Evolutionary conservation across 306 rosid species (phyloP).

Genomic region (Trifolium dubium): DNA sequence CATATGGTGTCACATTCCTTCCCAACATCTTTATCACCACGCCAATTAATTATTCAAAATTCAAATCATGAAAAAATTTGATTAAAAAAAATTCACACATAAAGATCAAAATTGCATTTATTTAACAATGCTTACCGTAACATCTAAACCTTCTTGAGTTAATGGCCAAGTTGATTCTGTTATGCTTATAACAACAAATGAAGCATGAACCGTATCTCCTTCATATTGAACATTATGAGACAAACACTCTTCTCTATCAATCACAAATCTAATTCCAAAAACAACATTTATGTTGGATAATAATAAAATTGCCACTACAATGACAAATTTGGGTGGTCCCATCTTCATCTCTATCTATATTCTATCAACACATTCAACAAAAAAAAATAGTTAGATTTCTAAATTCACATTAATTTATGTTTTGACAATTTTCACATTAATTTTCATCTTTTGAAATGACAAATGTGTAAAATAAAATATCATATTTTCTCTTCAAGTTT

Average conservation of each 20-base stretch:
- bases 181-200: constrained; percentile 64
- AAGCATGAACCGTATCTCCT: constrained; percentile 67
- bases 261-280: constrained; percentile 73
- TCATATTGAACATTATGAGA: constrained; percentile 54
- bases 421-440: background rate
- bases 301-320: constrained; percentile 39
- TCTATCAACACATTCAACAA: constrained; percentile 33
- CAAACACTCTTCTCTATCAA: constrained; percentile 70
- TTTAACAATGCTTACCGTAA: constrained; percentile 42
- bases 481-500: background rate
- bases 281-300: constrained; percentile 47
- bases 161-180: constrained; percentile 60
- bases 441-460: constrained; percentile 16
- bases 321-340: constrained; percentile 39
- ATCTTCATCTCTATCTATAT: constrained; percentile 53
- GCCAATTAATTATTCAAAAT: constrained; percentile 23
- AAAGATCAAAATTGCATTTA: background rate
- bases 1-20: background rate
- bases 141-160: constrained; percentile 58
- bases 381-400: background rate
- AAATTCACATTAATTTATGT: background rate
- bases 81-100: no score
- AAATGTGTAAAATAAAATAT: constrained; percentile 7
- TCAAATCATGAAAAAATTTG: constrained; percentile 7
- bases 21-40: background rate